Base-by-base conservation (phyloP, 2,329 filamentous ascomycete genomes). In the Elsinoe perseae region DNA sequence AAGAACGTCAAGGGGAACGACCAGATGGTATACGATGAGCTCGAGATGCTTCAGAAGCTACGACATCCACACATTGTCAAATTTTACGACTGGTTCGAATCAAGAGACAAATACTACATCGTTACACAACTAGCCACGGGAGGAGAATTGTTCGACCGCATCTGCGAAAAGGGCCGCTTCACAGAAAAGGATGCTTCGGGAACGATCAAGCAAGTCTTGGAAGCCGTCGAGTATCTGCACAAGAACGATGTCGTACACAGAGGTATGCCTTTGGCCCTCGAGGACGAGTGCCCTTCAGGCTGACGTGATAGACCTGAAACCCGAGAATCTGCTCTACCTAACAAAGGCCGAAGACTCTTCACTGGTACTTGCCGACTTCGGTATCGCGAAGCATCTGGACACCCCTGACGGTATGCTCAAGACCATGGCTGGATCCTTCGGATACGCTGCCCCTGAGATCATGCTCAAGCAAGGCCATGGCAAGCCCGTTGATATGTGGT, bases 401-500 rank as follows among this genome's bases (percentile, higher is more conserved):
- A 87, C 80, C 63, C 88, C 91, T 64, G 84, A 91, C 62, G 91
- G 95, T 66, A 89, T 95, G 43, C 81, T 98, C 61, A 97, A 90
- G 63, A 97, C 91, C 53, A 98, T 98, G 93, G 93, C 93, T 42
- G 93, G 93, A 42, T 97, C 93, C 0, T 97, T 98, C 68, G 93
- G 93, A 56, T 98, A 98, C 67, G 93, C 93, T 18, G 93, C 93
- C 1, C 93, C 93, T 7, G 93, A 98, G 72, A 91, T 98, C 58
- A 98, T 98, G 93, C 79, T 95, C 62, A 96, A 96, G 78, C 85
- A 89, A 68, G 93, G 93, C 18, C 95, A 98, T 70, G 93, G 93
- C 69, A 98, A 97, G 73, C 89, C 93, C 3, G 93, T 97, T 30
- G 93, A 98, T 69, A 95, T 98, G 89, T 98, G 93, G 93, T 97